Base-by-base conservation (phyloP, 768 basidiomycete genomes). In the Termitomyces sp. region DNA sequence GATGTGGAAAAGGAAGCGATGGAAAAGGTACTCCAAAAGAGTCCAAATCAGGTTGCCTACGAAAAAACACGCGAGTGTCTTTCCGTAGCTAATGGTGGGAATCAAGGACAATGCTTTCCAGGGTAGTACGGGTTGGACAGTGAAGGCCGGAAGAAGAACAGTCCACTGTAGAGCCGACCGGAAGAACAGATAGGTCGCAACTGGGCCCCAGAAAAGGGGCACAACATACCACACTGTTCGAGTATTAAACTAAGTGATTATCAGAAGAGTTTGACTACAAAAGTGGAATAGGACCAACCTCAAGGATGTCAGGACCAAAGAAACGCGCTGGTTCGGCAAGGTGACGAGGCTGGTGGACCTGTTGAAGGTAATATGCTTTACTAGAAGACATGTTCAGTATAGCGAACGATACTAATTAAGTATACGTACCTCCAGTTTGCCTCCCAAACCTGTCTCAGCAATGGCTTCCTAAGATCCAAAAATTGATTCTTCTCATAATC, bases 1-100 rank as follows among this genome's bases (percentile, higher is more conserved):
- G 64, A 99, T 75, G 71, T 99, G 97, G 85, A 99, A 99, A 51
- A 99, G 74, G 84, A 98, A 98, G 43, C 97, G 88, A 72, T 99
- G 97, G 66, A 99, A 74, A 13, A 79, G 75, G 69, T 98, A 99
- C 72, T 98, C 97, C 70, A 97, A 73, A 58, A 97, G 69, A 0
- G 97, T 98, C 96, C 96, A 99, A 56, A 96, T 78, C 51, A 97
- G 33, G 69, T 92, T 94, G 5, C 97, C 97, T 43, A 85, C 52
- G 59, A 93, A 70, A 78, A 95, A 98, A 71, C 86, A 96, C 0
- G 74, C 61, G 20, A 81, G 54, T 0, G 86, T 79, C 64, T 88
- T 84, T 10, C 71, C 62, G 57, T 86, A 72, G 3, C 85, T 79
- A 4, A 73, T 69, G 9, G 71, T 52, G 11, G 90, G 80, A 46